phyloP scores from a whole-genome alignment of 139 green algal species.

The Haematococcus lacustris region DNA sequence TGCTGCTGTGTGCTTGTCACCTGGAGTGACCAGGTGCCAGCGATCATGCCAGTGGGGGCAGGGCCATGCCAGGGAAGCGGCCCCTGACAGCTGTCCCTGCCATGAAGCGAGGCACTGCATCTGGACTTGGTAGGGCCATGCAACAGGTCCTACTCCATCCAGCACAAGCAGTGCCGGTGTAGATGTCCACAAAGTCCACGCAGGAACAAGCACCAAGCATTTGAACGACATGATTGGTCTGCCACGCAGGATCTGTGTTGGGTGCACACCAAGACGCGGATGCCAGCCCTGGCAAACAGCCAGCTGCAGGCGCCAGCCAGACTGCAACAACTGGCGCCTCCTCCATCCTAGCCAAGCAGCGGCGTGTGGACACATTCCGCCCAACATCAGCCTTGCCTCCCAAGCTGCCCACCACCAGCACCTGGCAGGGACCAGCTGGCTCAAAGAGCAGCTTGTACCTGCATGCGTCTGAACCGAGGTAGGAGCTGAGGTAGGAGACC shows the following conservation, averaged over 20 bases:
- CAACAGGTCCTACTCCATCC: background rate
- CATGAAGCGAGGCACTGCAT: background rate
- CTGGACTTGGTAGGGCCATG: background rate
- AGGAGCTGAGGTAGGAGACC: background rate
- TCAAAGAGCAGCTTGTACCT: background rate
- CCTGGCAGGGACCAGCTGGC: background rate
- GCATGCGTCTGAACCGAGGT: slow-evolving; percentile 8
- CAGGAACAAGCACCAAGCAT: background rate
- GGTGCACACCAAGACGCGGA: background rate
- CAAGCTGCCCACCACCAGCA: background rate
- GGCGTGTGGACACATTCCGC: background rate
- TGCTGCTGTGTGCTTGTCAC: too few relatives aligned
- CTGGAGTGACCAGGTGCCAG: too few relatives aligned
- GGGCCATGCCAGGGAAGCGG: background rate
- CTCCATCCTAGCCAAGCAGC: background rate
- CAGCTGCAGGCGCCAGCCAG: background rate
- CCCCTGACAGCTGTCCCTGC: slow-evolving; percentile 9
- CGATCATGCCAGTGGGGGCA: too few relatives aligned
- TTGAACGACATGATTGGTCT: too few relatives aligned
- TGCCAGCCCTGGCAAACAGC: background rate
- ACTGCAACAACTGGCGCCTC: background rate
- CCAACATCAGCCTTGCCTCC: background rate
- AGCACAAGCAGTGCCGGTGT: background rate
- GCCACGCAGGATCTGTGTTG: background rate
- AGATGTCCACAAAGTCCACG: background rate